A percentile compares a stretch with the other conserved stretches of the same genome.
phyloP scores from a whole-genome alignment of 257 asterid species.

The Solanum chaucha region DNA sequence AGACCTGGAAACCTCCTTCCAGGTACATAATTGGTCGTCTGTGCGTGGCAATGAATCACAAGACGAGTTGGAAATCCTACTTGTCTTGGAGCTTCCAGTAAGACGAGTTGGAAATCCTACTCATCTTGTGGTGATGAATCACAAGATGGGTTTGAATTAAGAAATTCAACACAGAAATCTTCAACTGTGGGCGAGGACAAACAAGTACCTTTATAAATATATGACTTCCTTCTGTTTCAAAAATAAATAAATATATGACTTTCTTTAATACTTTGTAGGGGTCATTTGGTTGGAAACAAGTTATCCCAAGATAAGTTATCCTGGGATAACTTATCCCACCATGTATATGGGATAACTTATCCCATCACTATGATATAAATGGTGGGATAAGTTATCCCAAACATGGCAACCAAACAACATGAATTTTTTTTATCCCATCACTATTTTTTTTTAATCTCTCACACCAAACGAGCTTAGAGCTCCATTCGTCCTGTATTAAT shows the following conservation, averaged over 20 bases:
- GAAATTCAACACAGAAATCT: background rate
- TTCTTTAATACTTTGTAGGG: background rate
- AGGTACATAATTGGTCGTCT: conserved; percentile 74
- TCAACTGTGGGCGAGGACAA: background rate
- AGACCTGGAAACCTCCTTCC: conserved; percentile 5
- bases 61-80: conserved; percentile 46
- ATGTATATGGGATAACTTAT: too few relatives aligned
- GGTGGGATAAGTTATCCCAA: too few relatives aligned
- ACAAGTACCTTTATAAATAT: background rate
- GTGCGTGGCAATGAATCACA: conserved; percentile 67
- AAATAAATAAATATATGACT: background rate
- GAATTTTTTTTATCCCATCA: too few relatives aligned
- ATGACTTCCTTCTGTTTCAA: too few relatives aligned
- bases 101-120: background rate
- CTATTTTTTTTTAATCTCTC: too few relatives aligned
- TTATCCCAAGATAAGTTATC: too few relatives aligned
- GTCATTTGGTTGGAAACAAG: too few relatives aligned
- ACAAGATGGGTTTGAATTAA: background rate
- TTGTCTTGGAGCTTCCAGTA: background rate
- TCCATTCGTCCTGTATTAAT: background rate
- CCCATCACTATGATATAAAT: too few relatives aligned
- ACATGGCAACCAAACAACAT: too few relatives aligned
- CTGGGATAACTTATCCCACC: too few relatives aligned
- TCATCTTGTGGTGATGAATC: background rate
- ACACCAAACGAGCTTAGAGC: background rate